These are phyloP conservation scores for Rutstroemia sp. DNA, from an alignment of 2,329 filamentous ascomycete species.

Conservation along the genomic window DNA sequence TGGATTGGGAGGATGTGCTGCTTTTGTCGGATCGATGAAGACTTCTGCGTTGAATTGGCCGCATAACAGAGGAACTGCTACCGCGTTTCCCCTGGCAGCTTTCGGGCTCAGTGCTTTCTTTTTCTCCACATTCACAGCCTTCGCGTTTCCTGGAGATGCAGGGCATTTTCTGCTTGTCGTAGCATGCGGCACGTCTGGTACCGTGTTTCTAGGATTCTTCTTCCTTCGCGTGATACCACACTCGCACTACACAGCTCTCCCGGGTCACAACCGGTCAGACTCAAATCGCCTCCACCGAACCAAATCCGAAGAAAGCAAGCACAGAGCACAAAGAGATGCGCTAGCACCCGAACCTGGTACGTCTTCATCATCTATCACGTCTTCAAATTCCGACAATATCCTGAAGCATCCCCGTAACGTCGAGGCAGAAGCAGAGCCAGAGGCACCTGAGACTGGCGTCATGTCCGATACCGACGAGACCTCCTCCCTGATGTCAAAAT, in stretches of 20 bases:
- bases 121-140: slow-evolving; percentile 72
- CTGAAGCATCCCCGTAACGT: slow-evolving; percentile 23
- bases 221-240: slow-evolving; percentile 72
- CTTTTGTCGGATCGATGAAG: slow-evolving; percentile 86
- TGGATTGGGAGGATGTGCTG: slow-evolving; percentile 81
- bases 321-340: slow-evolving; percentile 31
- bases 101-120: slow-evolving; percentile 96
- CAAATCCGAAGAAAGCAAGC: slow-evolving; percentile 37
- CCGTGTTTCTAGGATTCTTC: slow-evolving; percentile 73
- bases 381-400: slow-evolving; percentile 24
- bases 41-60: slow-evolving; percentile 86
- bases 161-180: slow-evolving; percentile 74
- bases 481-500: slow-evolving; percentile 67
- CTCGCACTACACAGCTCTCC: slow-evolving; percentile 36
- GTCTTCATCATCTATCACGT: slow-evolving; percentile 35
- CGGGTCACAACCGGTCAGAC: slow-evolving; percentile 30
- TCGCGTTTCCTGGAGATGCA: slow-evolving; percentile 78
- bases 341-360: slow-evolving; percentile 56
- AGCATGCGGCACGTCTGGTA: slow-evolving; percentile 66
- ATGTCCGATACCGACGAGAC: slow-evolving; percentile 56
- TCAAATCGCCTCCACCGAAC: slow-evolving; percentile 35
- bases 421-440: slow-evolving; percentile 17
- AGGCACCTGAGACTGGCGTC: slow-evolving; percentile 22
- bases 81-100: slow-evolving; percentile 84
- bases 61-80: slow-evolving; percentile 82